Evolutionary conservation across 192 early-diverging fungal genomes (phyloP).

Genomic region (Linnemannia zychae): DNA sequence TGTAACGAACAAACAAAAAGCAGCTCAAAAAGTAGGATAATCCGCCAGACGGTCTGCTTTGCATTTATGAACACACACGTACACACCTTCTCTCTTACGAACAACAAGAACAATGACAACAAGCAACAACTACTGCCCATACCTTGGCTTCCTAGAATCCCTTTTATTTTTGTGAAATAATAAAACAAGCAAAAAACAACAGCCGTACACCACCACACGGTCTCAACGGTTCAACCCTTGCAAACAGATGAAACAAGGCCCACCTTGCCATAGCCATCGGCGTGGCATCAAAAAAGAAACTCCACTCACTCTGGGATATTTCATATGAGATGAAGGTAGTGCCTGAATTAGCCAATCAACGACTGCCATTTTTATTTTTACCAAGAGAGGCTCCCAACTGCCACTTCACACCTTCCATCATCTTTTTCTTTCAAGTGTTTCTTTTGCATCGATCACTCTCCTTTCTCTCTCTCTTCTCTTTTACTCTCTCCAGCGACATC

Average conservation of each 20-base stretch:
- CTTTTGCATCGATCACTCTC: neutral
- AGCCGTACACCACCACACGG: too few relatives aligned
- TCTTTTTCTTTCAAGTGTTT: slow-evolving; percentile 1
- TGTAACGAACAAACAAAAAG: neutral
- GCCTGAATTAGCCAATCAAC: neutral
- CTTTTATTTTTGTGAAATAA: neutral
- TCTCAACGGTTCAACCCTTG: neutral
- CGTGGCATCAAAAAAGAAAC: too few relatives aligned
- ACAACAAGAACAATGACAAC: neutral
- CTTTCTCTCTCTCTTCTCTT: neutral
- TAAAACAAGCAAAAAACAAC: neutral
- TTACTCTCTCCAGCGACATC: neutral
- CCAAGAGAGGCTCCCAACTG: neutral
- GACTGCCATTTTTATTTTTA: neutral
- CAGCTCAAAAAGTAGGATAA: neutral
- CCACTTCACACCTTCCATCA: neutral
- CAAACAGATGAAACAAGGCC: neutral
- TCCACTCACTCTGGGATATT: too few relatives aligned
- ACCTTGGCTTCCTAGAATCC: neutral
- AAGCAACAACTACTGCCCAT: neutral
- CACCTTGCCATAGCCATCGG: too few relatives aligned
- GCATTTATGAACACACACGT: neutral
- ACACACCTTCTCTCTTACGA: neutral
- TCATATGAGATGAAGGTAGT: too few relatives aligned
- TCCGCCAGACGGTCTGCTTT: neutral